These are phyloP conservation scores for Ustilago vetiveriae DNA, from an alignment of 1,284 basidiomycete genomes.

Conservation along the genomic window DNA sequence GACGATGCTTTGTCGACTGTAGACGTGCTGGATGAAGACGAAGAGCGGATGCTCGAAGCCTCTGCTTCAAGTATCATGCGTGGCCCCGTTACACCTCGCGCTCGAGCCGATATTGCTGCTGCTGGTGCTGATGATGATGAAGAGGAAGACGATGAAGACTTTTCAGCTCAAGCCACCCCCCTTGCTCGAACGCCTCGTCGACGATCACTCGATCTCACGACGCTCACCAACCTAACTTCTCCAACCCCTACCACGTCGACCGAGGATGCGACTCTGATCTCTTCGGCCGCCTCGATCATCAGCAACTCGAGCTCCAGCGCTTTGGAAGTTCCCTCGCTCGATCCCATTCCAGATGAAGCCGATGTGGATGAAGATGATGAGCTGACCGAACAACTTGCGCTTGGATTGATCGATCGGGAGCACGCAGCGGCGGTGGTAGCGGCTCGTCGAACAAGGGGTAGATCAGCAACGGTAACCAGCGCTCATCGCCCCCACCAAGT, in stretches of 20 bases:
- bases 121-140: constrained; percentile 19
- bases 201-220: constrained; percentile 33
- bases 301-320: constrained; percentile 24
- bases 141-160: constrained; percentile 34
- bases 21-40: constrained; percentile 43
- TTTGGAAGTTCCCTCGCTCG: constrained; percentile 41
- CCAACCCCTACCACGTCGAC: background rate
- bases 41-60: constrained; percentile 34
- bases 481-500: too few relatives aligned
- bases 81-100: background rate
- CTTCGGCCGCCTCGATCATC: constrained; percentile 17
- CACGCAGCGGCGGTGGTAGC: constrained; percentile 30
- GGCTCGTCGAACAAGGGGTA: constrained; percentile 19
- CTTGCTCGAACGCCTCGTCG: constrained; percentile 37
- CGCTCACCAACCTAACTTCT: constrained; percentile 3
- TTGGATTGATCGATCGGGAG: constrained; percentile 43
- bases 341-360: constrained; percentile 43
- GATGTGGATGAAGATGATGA: constrained; percentile 42
- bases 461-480: constrained; percentile 20
- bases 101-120: too few relatives aligned
- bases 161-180: constrained; percentile 42
- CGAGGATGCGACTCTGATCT: constrained; percentile 8
- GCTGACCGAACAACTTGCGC: constrained; percentile 42
- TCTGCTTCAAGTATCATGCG: constrained; percentile 18
- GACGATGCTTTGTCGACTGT: constrained; percentile 34